These are phyloP conservation scores for Ambrosia trifida DNA, from an alignment of 129 eudicot genomes.

Conservation along the genomic window DNA sequence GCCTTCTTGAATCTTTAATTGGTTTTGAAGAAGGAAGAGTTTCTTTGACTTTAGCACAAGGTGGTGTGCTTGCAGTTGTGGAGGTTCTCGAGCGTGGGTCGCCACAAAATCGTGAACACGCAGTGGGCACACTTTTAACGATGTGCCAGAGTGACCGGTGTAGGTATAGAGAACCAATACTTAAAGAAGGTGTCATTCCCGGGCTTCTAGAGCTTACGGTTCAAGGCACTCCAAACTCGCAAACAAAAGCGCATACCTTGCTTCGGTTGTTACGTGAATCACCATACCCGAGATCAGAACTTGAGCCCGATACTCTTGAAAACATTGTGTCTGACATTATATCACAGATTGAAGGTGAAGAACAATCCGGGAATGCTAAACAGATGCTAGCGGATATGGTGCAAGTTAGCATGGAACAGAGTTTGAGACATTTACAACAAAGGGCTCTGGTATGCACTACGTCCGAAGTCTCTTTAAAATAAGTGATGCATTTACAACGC, in stretches of 20 bases:
- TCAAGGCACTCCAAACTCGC: conserved; percentile 80
- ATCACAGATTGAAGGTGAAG: conserved; percentile 83
- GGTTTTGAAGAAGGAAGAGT: conserved; percentile 62
- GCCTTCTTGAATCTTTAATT: conserved; percentile 71
- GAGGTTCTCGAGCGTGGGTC: conserved; percentile 89
- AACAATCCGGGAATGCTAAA: conserved; percentile 84
- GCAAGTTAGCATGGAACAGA: conserved; percentile 97
- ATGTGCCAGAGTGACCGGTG: conserved; percentile 79
- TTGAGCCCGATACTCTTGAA: conserved; percentile 70
- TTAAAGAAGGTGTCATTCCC: conserved; percentile 92
- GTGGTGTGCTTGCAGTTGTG: conserved; percentile 90
- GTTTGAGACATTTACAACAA: conserved; percentile 80
- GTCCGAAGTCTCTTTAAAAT: conserved; percentile 51
- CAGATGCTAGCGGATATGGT: conserved; percentile 97
- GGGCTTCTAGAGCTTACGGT: conserved; percentile 96
- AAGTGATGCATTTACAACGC: conserved; percentile 12
- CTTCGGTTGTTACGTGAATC: conserved; percentile 68
- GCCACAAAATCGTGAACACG: conserved; percentile 84
- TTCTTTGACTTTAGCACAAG: conserved; percentile 61
- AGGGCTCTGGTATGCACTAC: conserved; percentile 88
- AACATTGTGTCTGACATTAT: conserved; percentile 74
- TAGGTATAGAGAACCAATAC: conserved; percentile 80
- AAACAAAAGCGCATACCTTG: conserved; percentile 64
- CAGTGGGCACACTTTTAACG: conserved; percentile 75
- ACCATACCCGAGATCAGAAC: conserved; percentile 75